Evolutionary conservation across 371 early-diverging fungal genomes (phyloP), one percentile per base, ranked within the genome.

Genomic region (Mortierella sp.): DNA sequence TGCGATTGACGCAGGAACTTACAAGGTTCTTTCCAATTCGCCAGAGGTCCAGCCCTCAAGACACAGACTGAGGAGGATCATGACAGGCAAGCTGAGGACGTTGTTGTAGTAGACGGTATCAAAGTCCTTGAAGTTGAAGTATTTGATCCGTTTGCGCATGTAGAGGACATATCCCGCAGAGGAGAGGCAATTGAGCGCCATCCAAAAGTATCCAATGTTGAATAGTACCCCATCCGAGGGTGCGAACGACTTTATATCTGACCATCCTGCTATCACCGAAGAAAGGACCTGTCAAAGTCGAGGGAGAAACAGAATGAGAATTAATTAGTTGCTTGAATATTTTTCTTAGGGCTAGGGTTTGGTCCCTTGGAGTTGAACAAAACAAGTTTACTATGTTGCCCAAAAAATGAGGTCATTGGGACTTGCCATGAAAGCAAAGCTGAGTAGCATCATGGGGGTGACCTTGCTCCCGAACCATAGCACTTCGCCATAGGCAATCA

Each of bases 31-130:
- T 29, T 76, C 69, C n/a, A 92, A 75, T 61, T 91, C 92, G 40
- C 86, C 86, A 16, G 79, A 84, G 0, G 88, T 76, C 92, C 92
- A 95, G 67, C 95, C 93, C 81, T 98, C 99, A 64, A 94, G 88
- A 14, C 95, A 55, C 1, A 96, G 73, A 48, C 96, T 96, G 45
- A 95, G 90, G 0, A 94, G 69, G 0, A 95, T 39, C 66, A 98
- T 91, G 22, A 98, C 86, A 1, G 99, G 99, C 71, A 97, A 88
- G 1, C 97, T 94, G 55, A 99, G 86, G 40, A 96, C 76, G 79
- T 98, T 99, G 90, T 98, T 97, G 88, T 96, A 99, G 86, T 95
- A 99, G 19, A 99, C 98, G 1, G 98, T 96, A 80, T 99, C 99
- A 85, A 96, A 96, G 81, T 98, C 97, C 86, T 95, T 95, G 73